Conservation (phyloP, 805 yeast species). For the Yamadazyma akitaensis region DNA sequence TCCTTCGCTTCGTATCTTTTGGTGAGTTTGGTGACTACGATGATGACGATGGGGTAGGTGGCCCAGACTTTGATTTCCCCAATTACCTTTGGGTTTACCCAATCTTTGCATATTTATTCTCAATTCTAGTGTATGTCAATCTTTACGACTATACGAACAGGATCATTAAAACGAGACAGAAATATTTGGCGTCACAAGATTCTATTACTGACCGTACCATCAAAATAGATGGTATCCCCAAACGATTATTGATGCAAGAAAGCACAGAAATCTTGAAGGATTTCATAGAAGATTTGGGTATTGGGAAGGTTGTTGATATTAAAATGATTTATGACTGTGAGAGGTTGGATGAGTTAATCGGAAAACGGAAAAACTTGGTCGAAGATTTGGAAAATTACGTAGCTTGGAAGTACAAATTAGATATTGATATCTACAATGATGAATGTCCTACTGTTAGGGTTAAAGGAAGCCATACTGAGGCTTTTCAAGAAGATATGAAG, state of each 20-base stretch:
- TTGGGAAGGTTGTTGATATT: constrained; percentile 53
- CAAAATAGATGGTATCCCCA: constrained; percentile 53
- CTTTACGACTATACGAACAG: constrained; percentile 45
- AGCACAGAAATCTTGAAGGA: constrained; percentile 41
- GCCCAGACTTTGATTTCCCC: constrained; percentile 27
- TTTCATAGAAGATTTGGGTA: constrained; percentile 53
- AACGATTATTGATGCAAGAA: constrained; percentile 31
- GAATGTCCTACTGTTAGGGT: constrained; percentile 33
- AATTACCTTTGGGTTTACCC: constrained; percentile 51
- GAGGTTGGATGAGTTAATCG: constrained; percentile 38
- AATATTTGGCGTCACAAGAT: constrained; percentile 56
- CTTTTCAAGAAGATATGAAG: constrained; percentile 18
- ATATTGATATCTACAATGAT: constrained; percentile 37
- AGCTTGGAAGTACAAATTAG: constrained; percentile 40
- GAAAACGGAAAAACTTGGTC: constrained; percentile 28
- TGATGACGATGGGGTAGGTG: neutral
- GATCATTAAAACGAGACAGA: constrained; percentile 52
- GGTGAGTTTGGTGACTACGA: neutral
- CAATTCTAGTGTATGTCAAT: constrained; percentile 44
- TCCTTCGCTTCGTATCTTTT: constrained; percentile 2
- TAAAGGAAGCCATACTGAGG: constrained; percentile 5
- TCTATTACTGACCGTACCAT: constrained; percentile 61
- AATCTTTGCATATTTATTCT: constrained; percentile 53
- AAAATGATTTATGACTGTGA: constrained; percentile 47
- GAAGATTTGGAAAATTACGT: constrained; percentile 39